phyloP scores from a whole-genome alignment of 164 flowering plant genomes.

The Akebia trifoliata region DNA sequence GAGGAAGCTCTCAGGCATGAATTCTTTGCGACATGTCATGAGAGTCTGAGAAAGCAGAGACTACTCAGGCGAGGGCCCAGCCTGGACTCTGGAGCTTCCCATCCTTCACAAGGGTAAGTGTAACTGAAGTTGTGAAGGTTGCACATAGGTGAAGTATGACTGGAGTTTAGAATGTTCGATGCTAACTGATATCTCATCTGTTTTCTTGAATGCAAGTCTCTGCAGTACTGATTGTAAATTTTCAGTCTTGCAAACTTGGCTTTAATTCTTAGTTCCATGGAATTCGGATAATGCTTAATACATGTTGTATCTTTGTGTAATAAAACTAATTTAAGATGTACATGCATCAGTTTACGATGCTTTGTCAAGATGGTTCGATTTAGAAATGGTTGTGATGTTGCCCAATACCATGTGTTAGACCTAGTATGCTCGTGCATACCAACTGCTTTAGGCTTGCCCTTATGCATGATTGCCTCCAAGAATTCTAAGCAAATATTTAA shows the following conservation, averaged over 20 bases:
- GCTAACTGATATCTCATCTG: background rate
- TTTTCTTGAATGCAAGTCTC: slow-evolving; percentile 1
- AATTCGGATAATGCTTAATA: background rate
- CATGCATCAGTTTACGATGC: background rate
- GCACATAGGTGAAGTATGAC: background rate
- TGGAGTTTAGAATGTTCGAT: background rate
- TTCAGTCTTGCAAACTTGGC: background rate
- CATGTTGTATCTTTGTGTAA: background rate
- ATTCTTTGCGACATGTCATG: slow-evolving; percentile 65
- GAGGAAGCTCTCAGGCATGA: slow-evolving; percentile 84
- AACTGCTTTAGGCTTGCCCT: too few species aligned
- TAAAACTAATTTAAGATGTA: slow-evolving; percentile 1
- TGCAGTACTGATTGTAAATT: background rate
- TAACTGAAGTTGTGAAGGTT: slow-evolving; percentile 5
- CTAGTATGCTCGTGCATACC: background rate
- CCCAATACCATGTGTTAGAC: too few species aligned
- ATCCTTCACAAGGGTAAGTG: slow-evolving; percentile 6
- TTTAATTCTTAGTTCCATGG: background rate
- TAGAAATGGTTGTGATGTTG: too few species aligned
- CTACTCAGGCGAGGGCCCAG: slow-evolving; percentile 28
- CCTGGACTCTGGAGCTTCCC: slow-evolving; percentile 11
- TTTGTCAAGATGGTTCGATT: background rate
- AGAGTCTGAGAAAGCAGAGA: slow-evolving; percentile 41
- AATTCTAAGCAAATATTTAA: too few species aligned
- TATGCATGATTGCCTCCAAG: too few species aligned